A percentile compares a stretch with the other conserved stretches of the same genome.
Conservation (phyloP, 768 basidiomycete genomes). For the Rhizopogon vinicolor region DNA sequence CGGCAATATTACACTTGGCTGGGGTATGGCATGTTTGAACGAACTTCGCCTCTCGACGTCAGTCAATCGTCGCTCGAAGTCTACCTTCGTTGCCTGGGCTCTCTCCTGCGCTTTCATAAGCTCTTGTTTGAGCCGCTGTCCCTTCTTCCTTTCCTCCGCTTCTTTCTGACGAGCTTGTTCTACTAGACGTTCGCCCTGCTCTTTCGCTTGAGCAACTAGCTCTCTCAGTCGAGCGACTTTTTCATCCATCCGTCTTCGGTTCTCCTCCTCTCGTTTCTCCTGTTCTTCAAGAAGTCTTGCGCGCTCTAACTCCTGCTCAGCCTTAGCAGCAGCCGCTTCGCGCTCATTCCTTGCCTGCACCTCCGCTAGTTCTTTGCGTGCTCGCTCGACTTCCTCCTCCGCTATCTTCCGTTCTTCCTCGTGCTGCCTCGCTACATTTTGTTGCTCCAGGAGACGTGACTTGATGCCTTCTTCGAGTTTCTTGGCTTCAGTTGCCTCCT, state of each 20-base stretch:
- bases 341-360: conserved; percentile 19
- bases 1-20: too few species aligned
- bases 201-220: conserved; percentile 24
- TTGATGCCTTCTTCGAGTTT: conserved; percentile 14
- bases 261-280: conserved; percentile 26
- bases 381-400: conserved; percentile 22
- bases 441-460: conserved; percentile 22
- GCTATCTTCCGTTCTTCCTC: conserved; percentile 19
- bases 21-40: too few species aligned
- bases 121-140: conserved; percentile 26
- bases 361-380: conserved; percentile 18
- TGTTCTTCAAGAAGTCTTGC: conserved; percentile 22
- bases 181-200: conserved; percentile 20
- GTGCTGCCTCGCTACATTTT: conserved; percentile 15
- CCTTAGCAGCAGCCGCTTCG: conserved; percentile 19
- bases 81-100: conserved; percentile 17
- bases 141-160: conserved; percentile 21
- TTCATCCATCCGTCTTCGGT: conserved; percentile 22
- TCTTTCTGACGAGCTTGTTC: conserved; percentile 23
- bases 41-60: conserved; percentile 6
- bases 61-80: conserved; percentile 19
- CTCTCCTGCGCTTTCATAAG: conserved; percentile 24
- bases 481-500: conserved; percentile 15
- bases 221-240: conserved; percentile 21
- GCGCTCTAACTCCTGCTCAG: conserved; percentile 23